Conservation (phyloP, 345 rosid genomes). For the Eutrema yunnanense region DNA sequence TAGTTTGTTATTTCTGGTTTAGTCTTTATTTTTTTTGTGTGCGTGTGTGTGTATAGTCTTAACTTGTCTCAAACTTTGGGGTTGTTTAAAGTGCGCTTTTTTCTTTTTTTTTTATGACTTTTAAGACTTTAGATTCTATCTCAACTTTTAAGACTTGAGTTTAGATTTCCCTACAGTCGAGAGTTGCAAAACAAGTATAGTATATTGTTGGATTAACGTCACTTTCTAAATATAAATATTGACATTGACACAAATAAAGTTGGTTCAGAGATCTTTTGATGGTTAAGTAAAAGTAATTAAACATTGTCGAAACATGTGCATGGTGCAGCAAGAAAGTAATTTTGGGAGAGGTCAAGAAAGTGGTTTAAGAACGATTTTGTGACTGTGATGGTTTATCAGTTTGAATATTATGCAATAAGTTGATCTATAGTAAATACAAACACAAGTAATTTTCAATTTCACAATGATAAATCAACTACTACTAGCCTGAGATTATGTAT, state of each 20-base stretch:
- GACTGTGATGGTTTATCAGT: too few relatives aligned
- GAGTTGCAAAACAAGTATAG: not conserved
- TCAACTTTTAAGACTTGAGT: not conserved
- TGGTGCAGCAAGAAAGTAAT: not conserved
- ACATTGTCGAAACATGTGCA: not conserved
- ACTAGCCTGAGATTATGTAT: too few relatives aligned
- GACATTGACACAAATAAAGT: not conserved
- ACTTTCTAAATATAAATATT: not conserved
- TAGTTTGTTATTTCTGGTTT: not conserved
- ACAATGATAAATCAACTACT: too few relatives aligned
- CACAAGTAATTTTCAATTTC: too few relatives aligned
- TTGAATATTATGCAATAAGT: too few relatives aligned
- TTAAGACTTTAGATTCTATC: not conserved
- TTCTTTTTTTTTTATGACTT: not conserved
- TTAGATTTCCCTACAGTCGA: not conserved
- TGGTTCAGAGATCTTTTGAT: not conserved
- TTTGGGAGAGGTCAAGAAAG: not conserved
- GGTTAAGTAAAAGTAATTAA: not conserved
- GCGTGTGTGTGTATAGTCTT: conserved; percentile 14
- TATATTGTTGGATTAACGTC: not conserved
- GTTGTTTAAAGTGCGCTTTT: not conserved
- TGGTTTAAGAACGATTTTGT: too few relatives aligned
- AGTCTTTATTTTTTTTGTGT: not conserved
- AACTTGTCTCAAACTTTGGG: conserved; percentile 1
- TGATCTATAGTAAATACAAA: too few relatives aligned